phyloP scores from a whole-genome alignment of 768 basidiomycete species.

The Pisolithus albus region DNA sequence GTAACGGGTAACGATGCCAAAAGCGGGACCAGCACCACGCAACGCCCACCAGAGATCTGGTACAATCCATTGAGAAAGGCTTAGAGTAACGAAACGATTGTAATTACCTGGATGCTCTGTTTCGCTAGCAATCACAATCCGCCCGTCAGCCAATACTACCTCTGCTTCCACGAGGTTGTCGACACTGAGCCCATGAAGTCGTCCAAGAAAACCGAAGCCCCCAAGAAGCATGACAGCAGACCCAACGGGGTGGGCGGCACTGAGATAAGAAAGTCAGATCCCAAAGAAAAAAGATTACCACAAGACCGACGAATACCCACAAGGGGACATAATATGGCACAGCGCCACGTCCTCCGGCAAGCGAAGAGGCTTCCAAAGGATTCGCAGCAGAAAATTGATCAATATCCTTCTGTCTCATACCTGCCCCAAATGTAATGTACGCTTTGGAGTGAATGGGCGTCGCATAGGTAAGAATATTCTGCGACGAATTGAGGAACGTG shows the following conservation, averaged over 20 bases:
- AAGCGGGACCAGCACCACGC: conserved; percentile 73
- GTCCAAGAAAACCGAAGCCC: conserved; percentile 84
- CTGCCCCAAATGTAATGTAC: conserved; percentile 83
- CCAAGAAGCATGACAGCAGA: conserved; percentile 78
- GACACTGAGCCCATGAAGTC: conserved; percentile 78
- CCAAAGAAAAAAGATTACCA: not conserved
- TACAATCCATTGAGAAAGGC: conserved; percentile 1
- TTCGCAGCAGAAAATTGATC: conserved; percentile 68
- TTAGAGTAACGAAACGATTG: not conserved
- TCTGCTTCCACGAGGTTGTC: conserved; percentile 91
- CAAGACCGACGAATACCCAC: conserved; percentile 34
- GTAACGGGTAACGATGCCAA: conserved; percentile 86
- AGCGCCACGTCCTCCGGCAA: conserved; percentile 41
- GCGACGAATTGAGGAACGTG: conserved; percentile 27
- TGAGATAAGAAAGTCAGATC: conserved; percentile 19
- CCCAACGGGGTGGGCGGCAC: conserved; percentile 73
- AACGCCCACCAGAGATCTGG: conserved; percentile 85
- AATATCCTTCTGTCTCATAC: conserved; percentile 77
- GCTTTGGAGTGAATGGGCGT: conserved; percentile 63
- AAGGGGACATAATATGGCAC: conserved; percentile 80
- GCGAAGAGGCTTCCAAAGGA: conserved; percentile 53
- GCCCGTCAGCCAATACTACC: conserved; percentile 85
- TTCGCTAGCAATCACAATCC: conserved; percentile 73
- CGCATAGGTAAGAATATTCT: conserved; percentile 41
- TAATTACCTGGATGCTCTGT: conserved; percentile 56